These are phyloP conservation scores for Tricholoma sp. DNA, from an alignment of 768 basidiomycete species.

Conservation along the genomic window DNA sequence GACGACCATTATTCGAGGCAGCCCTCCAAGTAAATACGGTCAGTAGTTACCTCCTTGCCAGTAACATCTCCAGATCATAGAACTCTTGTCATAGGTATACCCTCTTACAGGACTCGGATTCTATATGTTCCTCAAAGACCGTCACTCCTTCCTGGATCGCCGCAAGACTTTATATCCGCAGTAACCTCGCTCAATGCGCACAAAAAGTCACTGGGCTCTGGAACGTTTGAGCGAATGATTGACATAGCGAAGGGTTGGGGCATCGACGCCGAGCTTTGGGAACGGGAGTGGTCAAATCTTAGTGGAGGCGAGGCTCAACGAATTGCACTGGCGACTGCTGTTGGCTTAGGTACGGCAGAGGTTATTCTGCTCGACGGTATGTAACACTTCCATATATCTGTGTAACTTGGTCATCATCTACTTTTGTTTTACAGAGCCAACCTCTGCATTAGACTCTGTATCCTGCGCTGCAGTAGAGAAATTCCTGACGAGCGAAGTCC, in stretches of 20 bases:
- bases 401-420: no score
- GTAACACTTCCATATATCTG: conserved; percentile 15
- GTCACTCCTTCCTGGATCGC: conserved; percentile 79
- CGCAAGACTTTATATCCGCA: conserved; percentile 61
- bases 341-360: conserved; percentile 72
- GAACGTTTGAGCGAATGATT: conserved; percentile 33
- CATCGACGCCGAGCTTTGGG: conserved; percentile 66
- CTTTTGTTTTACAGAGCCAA: conserved; percentile 60
- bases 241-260: conserved; percentile 63
- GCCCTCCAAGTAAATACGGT: not conserved
- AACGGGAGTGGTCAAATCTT: conserved; percentile 70
- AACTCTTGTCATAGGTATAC: conserved; percentile 50
- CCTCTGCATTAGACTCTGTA: conserved; percentile 77
- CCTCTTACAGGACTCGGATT: conserved; percentile 71
- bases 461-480: conserved; percentile 65
- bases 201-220: conserved; percentile 19
- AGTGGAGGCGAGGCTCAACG: conserved; percentile 88
- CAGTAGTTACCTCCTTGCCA: not conserved
- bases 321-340: conserved; percentile 70
- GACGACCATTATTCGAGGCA: not conserved
- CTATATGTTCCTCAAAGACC: conserved; percentile 88
- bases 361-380: conserved; percentile 76
- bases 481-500: conserved; percentile 49
- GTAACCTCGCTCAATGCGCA: conserved; percentile 51
- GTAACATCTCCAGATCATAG: not conserved